Base-by-base conservation (phyloP, 257 asterid genomes). In the Catharanthus roseus region DNA sequence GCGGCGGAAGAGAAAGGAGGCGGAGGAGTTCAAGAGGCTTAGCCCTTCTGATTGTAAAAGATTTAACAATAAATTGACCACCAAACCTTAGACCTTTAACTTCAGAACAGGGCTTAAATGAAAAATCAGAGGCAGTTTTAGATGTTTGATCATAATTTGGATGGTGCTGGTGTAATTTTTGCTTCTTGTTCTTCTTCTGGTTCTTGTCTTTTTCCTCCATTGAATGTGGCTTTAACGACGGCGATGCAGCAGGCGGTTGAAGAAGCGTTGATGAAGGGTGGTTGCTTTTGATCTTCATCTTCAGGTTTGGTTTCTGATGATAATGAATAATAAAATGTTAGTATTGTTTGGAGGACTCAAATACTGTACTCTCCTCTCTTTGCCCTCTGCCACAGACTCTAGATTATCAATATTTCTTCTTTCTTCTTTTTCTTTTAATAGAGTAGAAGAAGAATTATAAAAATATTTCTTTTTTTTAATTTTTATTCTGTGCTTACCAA, bases 21-120 rank as follows among this genome's bases (percentile, higher is more conserved):
- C 90, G 88, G 77, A 83, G 72, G 78, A 91, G 86, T 74, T 95
- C 98, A 0, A 78, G 81, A 0, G 93, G 92, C 10, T 83, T 77
- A 0, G 98, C 96, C 0, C 99, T 93, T 21, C 99, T 87, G 77
- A 95, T 79, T 6, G 97, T 91, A 87, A 95, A 91, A 38, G 99
- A 95, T 75, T 90, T 95, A 44, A 92, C 90, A 74, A 95, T 82
- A 83, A 91, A 87, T 72, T 95, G 99, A 50, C 98, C 96, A 44
- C 98, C 98, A 73, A 95, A 95, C 62, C 98, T 82, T 77, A 91
- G 93, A 62, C 98, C 97, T 65, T 95, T 95, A 0, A 91, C 97
- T 67, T 84, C 88, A 72, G 93, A 74, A 68, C 83, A 75, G 5
- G 88, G 87, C 72, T 84, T 86, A 85, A 91, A 91, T 8, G 95